Evolutionary conservation across 768 basidiomycete genomes (phyloP), one percentile per base, ranked within the genome.

Genomic region (Tylopilus plumbeoviolaceoides): DNA sequence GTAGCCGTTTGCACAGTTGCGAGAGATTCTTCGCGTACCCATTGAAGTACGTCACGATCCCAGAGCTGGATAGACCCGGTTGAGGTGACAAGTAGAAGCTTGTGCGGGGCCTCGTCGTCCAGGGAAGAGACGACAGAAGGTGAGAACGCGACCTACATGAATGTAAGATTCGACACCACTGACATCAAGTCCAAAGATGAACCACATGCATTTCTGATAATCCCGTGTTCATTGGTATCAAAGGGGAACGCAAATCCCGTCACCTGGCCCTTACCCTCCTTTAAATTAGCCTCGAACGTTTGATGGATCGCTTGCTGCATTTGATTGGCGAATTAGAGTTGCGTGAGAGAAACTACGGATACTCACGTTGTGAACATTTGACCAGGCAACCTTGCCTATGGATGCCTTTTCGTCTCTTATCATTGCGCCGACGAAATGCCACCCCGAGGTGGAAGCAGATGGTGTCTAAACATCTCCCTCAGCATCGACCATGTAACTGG

Each of bases 1-100:
- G 84, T 80, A 1, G 85, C 83, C 0, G 78, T 77, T 21, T 76
- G 70, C 45, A 90, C 76, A 2, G 80, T 74, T 0, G 89, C 73
- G 10, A 95, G 74, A 2, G 81, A 78, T 64, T 98, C 94, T 63
- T 95, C 93, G 44, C 93, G 77, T 0, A 78, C 80, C 91, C 92
- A 95, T 27, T 78, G 74, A 27, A 82, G 70, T 33, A 73, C 63
- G 27, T 81, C 73, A 21, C 79, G 76, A 44, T 81, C 72, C 88
- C 91, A 91, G 9, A 87, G 70, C 59, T 93, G 87, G 25, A 94
- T 61, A 5, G 89, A 75, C 10, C 91, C 91, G 2, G 87, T 85
- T n/a, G 81, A 79, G 0, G 89, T 89, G 1, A 84, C 83, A 18
- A 91, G 50, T 18, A 84, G 65, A 7, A 84, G 38, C 51, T 53